Conservation (phyloP, 2,329 filamentous ascomycete species). For the Neonectria magnoliae region DNA sequence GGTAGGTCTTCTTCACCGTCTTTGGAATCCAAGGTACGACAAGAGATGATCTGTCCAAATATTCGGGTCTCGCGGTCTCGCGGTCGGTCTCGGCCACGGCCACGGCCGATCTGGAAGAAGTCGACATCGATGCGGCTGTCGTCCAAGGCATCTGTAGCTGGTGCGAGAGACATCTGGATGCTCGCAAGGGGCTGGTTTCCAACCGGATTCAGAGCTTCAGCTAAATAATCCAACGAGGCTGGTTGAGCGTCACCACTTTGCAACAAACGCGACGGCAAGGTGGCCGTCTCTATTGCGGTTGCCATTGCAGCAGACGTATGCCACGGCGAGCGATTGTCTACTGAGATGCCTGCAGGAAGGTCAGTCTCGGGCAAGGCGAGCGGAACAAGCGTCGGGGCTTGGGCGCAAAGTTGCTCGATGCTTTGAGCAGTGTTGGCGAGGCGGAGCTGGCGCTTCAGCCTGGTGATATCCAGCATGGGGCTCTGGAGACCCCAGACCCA, state of each 20-base stretch:
- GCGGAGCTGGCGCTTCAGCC: conserved; percentile 64
- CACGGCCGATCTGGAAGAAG: conserved; percentile 44
- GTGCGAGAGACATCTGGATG: conserved; percentile 71
- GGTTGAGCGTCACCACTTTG: conserved; percentile 50
- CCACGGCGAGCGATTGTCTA: conserved; percentile 78
- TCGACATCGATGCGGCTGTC: conserved; percentile 46
- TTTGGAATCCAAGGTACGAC: conserved; percentile 33
- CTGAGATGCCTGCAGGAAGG: conserved; percentile 65
- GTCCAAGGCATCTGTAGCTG: conserved; percentile 42
- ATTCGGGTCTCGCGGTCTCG: conserved; percentile 35
- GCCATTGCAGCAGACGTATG: conserved; percentile 80
- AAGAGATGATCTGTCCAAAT: conserved; percentile 43
- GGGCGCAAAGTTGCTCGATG: conserved; percentile 72
- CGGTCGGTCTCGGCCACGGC: conserved; percentile 5
- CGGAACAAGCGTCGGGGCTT: conserved; percentile 82
- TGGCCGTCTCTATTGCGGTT: conserved; percentile 80
- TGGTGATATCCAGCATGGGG: conserved; percentile 59
- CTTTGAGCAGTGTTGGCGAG: conserved; percentile 80
- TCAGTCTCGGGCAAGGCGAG: conserved; percentile 69
- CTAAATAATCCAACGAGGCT: conserved; percentile 69
- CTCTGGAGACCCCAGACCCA: conserved; percentile 90
- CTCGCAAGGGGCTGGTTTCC: conserved; percentile 84
- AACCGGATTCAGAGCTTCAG: conserved; percentile 74
- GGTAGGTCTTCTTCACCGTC: conserved; percentile 11
- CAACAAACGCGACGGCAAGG: conserved; percentile 77